Evolutionary conservation across 2,329 filamentous ascomycete species (phyloP).

Genomic region (Immersiporthe knoxdaviesiana): DNA sequence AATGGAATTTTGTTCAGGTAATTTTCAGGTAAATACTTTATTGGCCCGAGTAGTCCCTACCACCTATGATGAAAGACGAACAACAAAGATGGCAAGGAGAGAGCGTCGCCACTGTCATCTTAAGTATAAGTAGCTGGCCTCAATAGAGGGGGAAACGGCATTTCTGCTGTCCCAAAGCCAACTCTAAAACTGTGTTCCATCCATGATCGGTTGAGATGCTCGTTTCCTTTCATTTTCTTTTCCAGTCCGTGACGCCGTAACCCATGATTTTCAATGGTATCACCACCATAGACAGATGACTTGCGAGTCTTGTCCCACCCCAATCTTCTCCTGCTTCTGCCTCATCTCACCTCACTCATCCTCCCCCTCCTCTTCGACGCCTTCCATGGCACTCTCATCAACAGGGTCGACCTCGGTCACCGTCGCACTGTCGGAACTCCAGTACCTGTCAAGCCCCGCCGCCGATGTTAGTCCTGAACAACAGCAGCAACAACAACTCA

Average conservation of each 20-base stretch:
- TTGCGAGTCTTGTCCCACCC: not conserved
- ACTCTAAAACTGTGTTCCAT: conserved; percentile 3
- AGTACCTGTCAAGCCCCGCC: conserved; percentile 51
- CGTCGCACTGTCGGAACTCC: conserved; percentile 61
- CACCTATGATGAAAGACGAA: not conserved
- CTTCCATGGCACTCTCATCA: conserved; percentile 37
- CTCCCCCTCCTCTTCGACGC: conserved; percentile 34
- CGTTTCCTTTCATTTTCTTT: not conserved
- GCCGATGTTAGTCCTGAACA: conserved; percentile 31
- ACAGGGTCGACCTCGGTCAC: conserved; percentile 59
- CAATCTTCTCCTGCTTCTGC: not conserved
- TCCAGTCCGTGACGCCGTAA: conserved; percentile 24
- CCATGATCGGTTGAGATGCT: conserved; percentile 10
- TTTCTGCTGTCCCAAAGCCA: conserved; percentile 6
- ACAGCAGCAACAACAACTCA: not conserved
- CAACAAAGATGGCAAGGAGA: not conserved
- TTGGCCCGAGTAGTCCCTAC: not conserved
- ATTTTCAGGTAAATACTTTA: not conserved
- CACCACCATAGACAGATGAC: conserved; percentile 16
- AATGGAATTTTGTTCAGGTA: not conserved
- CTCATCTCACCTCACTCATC: conserved; percentile 31
- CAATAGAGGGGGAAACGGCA: conserved; percentile 10
- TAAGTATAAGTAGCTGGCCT: conserved; percentile 2
- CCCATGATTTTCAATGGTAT: conserved; percentile 25
- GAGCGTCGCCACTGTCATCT: not conserved